Conservation (phyloP, 352 stramenopile species). For the Pythium coloratum region DNA sequence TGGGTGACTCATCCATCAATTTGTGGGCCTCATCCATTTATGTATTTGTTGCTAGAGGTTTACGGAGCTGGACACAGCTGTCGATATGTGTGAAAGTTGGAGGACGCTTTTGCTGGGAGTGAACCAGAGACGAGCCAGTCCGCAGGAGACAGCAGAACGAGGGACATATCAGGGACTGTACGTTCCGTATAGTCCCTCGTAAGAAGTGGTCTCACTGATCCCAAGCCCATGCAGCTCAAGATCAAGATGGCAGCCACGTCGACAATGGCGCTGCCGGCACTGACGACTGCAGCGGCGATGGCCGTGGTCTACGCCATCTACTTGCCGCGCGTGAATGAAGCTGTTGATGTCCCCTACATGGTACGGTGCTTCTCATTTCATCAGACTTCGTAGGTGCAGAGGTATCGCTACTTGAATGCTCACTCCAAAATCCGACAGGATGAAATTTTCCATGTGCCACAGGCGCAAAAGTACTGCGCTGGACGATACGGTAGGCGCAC, state of each 20-base stretch:
- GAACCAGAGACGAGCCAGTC: constrained; percentile 11
- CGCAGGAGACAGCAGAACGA: background rate
- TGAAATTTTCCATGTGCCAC: constrained; percentile 83
- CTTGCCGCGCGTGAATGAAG: constrained; percentile 38
- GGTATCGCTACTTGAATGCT: constrained; percentile 4
- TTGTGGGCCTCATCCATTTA: background rate
- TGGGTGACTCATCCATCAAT: no score
- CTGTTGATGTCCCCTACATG: constrained; percentile 62
- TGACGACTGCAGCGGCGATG: constrained; percentile 25
- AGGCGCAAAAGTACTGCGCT: constrained; percentile 81
- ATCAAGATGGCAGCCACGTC: background rate
- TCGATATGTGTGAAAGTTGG: constrained; percentile 18
- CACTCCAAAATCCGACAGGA: constrained; percentile 41
- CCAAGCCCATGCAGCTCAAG: background rate
- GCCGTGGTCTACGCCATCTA: constrained; percentile 30
- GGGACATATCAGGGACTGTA: background rate
- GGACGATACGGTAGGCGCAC: constrained; percentile 53
- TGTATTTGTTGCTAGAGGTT: background rate
- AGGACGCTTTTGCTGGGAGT: constrained; percentile 21
- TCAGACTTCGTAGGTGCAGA: background rate
- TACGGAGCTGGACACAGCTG: background rate
- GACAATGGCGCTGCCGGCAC: background rate
- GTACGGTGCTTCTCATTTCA: constrained; percentile 24
- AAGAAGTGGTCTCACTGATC: background rate
- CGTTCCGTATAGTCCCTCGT: constrained; percentile 14